These are phyloP conservation scores for Linnemannia hyalina DNA, from an alignment of 192 early-diverging fungal genomes.

Conservation along the genomic window DNA sequence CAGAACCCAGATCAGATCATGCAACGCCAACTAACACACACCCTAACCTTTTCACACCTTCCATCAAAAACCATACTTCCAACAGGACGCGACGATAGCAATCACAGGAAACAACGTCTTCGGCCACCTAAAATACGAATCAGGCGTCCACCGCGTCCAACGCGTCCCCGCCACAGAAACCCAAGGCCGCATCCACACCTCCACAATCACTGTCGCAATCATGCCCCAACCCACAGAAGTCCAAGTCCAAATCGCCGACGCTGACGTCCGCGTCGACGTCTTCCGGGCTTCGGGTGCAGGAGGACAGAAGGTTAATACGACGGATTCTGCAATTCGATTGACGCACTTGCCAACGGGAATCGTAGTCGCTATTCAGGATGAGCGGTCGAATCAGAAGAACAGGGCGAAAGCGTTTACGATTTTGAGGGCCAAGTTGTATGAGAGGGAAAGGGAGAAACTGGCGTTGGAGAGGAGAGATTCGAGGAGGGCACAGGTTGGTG, in stretches of 20 bases:
- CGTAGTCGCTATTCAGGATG: constrained; percentile 88
- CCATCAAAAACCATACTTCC: neutral
- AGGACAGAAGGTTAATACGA: constrained; percentile 97
- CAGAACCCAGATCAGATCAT: neutral
- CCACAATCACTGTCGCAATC: constrained; percentile 84
- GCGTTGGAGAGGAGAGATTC: constrained; percentile 69
- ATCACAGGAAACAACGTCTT: constrained; percentile 80
- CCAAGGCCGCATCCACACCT: constrained; percentile 83
- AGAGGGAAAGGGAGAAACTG: constrained; percentile 72
- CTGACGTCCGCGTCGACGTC: constrained; percentile 78
- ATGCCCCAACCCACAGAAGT: constrained; percentile 80
- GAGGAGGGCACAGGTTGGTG: constrained; percentile 74
- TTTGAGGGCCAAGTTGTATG: constrained; percentile 83
- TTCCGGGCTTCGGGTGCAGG: constrained; percentile 85
- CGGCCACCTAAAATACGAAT: constrained; percentile 82
- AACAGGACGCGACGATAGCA: constrained; percentile 72
- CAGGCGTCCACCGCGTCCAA: constrained; percentile 88
- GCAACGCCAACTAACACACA: neutral
- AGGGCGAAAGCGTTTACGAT: constrained; percentile 89
- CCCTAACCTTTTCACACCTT: neutral
- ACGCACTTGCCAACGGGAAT: constrained; percentile 95
- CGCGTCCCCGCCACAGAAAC: constrained; percentile 84
- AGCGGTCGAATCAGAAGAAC: constrained; percentile 96
- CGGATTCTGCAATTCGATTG: constrained; percentile 93
- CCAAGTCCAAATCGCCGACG: constrained; percentile 74